Evolutionary conservation across 2,329 filamentous ascomycete genomes (phyloP), one percentile per base, ranked within the genome.

Genomic region (Exophiala sideris): DNA sequence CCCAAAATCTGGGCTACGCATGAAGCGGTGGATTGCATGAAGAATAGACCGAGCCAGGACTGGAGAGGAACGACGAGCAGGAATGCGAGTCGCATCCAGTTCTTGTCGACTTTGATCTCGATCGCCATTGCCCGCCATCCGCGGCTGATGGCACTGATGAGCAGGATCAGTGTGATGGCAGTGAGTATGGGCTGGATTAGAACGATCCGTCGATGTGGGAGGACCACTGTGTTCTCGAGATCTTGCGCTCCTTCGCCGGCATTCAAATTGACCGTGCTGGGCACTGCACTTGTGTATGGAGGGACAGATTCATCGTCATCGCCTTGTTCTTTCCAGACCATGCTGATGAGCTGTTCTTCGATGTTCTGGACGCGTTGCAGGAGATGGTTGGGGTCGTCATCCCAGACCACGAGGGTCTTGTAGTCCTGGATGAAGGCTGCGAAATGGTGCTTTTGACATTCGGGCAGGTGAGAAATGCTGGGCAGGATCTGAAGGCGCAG

Each of bases 371-470:
- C 79, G 38, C 83, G 75, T 11, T 73, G 68, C 9, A 85, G 68
- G 12, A 85, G 67, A 52, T 79, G 76, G 59, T 78, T 76, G 11
- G 82, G 79, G 38, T 84, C 77, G 59, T 86, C 83, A 40, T 84
- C 83, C 83, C 83, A 86, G 20, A 85, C 80, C 4, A 84, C 72
- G n/a, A 85, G 67, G 36, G 84, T 73, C 40, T 73, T n/a, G 75
- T 71, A 58, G 12, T 84, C 80, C 55, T 78, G 74, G 48, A 85
- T 79, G 65, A 85, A 85, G 7, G 83, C 82, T n/a, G 80, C 82
- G 63, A 83, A 85, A 57, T 85, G 82, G 68, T 85, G 81, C 65
- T 84, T 83, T 64, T 84, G 78, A 61, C 82, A 85, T 20, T 73
- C 69, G 0, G 81, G 79, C 3, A 88, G 71, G 45, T 80, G 76